Evolutionary conservation across 148 eudicot genomes (phyloP).

Genomic region (Silene latifolia): DNA sequence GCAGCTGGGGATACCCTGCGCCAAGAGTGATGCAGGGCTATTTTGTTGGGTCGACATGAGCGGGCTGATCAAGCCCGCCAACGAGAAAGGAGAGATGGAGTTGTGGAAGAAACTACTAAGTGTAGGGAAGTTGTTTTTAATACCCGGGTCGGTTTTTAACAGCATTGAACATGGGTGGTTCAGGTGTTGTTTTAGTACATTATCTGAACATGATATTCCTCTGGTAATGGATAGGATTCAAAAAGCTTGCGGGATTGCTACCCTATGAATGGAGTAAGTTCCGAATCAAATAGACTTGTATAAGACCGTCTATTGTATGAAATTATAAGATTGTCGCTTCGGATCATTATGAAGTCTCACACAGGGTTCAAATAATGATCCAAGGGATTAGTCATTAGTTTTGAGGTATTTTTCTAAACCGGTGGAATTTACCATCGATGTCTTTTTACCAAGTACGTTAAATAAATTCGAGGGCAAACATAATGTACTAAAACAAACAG

Average conservation of each 20-base stretch:
- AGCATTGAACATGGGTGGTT: constrained; percentile 96
- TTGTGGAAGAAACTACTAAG: constrained; percentile 71
- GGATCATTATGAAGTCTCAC: no score
- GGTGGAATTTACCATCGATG: no score
- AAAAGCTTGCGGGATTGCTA: constrained; percentile 31
- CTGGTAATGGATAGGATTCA: constrained; percentile 54
- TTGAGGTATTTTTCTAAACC: no score
- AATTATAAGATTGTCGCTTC: no score
- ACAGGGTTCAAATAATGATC: no score
- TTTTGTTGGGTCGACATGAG: constrained; percentile 71
- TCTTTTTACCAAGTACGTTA: no score
- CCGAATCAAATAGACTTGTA: no score
- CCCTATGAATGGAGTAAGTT: background rate
- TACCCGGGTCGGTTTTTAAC: constrained; percentile 79
- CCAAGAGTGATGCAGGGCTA: background rate
- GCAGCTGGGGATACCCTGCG: background rate
- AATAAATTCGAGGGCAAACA: no score
- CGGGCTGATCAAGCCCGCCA: constrained; percentile 47
- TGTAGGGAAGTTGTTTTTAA: constrained; percentile 61
- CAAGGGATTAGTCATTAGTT: no score
- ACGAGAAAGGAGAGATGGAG: constrained; percentile 84
- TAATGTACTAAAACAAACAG: no score
- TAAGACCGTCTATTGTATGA: no score
- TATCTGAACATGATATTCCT: constrained; percentile 58
- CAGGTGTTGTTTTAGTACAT: constrained; percentile 71